Evolutionary conservation across 139 green algal genomes (phyloP).

Genomic region (Axilococcus clingmanii): DNA sequence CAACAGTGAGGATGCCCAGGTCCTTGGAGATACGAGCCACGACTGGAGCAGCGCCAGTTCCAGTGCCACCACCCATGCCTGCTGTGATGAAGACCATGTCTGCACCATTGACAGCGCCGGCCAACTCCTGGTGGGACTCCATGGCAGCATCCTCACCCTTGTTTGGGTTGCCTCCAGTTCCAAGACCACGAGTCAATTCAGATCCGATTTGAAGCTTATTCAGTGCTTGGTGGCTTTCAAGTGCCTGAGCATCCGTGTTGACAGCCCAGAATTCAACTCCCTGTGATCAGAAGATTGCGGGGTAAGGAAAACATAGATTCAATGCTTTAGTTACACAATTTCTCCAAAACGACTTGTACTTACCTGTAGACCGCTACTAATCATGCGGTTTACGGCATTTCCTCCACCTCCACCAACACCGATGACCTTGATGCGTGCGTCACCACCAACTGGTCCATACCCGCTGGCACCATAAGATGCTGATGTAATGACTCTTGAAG

Average conservation of each 20-base stretch:
- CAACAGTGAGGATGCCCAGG: constrained; percentile 90
- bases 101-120: constrained; percentile 38
- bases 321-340: too few species aligned
- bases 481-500: not conserved
- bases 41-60: constrained; percentile 85
- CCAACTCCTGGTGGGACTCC: constrained; percentile 75
- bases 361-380: constrained; percentile 74
- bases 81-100: constrained; percentile 67
- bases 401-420: constrained; percentile 86
- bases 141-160: constrained; percentile 81
- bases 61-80: constrained; percentile 95
- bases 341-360: not conserved
- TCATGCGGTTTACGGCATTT: constrained; percentile 98
- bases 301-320: too few species aligned
- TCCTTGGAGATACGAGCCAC: constrained; percentile 74
- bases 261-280: constrained; percentile 93
- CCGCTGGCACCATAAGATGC: constrained; percentile 4
- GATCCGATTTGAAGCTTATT: constrained; percentile 92
- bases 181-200: constrained; percentile 83
- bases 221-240: constrained; percentile 63
- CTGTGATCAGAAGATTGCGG: too few species aligned
- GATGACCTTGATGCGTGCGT: constrained; percentile 87
- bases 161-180: constrained; percentile 83
- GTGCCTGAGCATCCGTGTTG: constrained; percentile 94
- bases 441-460: constrained; percentile 10